Evolutionary conservation across 2,329 filamentous ascomycete genomes (phyloP).

Genomic region (Dryadomyces quercivorus): DNA sequence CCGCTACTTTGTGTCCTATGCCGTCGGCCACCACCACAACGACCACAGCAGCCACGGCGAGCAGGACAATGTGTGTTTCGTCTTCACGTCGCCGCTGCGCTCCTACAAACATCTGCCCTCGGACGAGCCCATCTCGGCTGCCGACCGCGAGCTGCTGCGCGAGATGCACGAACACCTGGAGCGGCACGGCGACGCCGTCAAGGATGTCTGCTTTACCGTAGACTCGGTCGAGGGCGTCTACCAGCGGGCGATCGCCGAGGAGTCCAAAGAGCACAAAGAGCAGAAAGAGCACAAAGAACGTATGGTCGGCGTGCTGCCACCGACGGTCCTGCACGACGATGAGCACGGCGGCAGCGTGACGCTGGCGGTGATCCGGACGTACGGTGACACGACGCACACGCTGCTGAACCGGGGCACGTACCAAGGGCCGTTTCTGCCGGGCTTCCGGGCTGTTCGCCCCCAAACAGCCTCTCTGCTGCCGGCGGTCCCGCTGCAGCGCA

Average conservation of each 20-base stretch:
- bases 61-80: conserved; percentile 57
- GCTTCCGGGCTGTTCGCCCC: conserved; percentile 49
- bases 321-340: conserved; percentile 41
- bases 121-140: conserved; percentile 47
- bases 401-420: conserved; percentile 66
- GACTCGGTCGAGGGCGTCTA: conserved; percentile 79
- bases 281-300: no score
- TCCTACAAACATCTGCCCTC: conserved; percentile 39
- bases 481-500: conserved; percentile 53
- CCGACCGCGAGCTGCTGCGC: conserved; percentile 52
- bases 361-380: conserved; percentile 75
- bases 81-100: conserved; percentile 72
- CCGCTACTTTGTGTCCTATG: conserved; percentile 70
- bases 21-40: conserved; percentile 51
- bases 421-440: conserved; percentile 68
- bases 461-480: conserved; percentile 46
- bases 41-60: conserved; percentile 1
- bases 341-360: conserved; percentile 57
- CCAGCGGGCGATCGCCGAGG: conserved; percentile 53
- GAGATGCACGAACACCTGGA: conserved; percentile 78
- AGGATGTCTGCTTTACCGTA: conserved; percentile 91
- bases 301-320: conserved; percentile 42
- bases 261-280: no score
- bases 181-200: conserved; percentile 84
- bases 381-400: conserved; percentile 91